Percentiles rank a stretch among this genome's conserved stretches.
These are phyloP conservation scores for Thielaviopsis punctulata DNA, from an alignment of 2,329 filamentous ascomycete genomes.

Conservation along the genomic window DNA sequence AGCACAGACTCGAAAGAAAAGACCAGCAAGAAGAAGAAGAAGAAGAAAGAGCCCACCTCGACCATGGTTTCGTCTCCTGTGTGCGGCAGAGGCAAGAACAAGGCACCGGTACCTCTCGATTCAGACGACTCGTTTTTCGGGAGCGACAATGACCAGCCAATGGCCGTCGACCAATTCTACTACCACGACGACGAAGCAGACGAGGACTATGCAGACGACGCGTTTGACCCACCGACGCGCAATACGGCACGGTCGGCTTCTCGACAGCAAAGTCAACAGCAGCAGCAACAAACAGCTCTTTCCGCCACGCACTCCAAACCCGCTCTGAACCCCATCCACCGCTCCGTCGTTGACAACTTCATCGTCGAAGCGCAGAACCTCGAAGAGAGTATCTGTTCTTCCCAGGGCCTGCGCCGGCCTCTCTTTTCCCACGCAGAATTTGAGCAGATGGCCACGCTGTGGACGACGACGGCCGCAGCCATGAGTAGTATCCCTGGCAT, in stretches of 20 bases:
- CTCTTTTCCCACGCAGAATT: conserved; percentile 55
- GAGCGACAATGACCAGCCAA: not conserved
- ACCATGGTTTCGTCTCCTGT: conserved; percentile 39
- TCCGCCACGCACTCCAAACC: conserved; percentile 41
- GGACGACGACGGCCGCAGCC: conserved; percentile 42
- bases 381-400: conserved; percentile 44
- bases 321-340: conserved; percentile 40
- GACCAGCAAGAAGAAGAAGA: conserved; percentile 20
- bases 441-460: conserved; percentile 54
- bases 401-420: conserved; percentile 35
- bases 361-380: conserved; percentile 41
- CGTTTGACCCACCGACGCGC: conserved; percentile 28
- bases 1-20: no score
- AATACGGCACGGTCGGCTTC: no score
- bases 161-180: conserved; percentile 19
- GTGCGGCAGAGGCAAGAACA: conserved; percentile 14
- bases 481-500: conserved; percentile 50
- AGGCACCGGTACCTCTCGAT: conserved; percentile 13
- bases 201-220: conserved; percentile 20
- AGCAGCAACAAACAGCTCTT: conserved; percentile 18
- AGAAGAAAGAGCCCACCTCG: conserved; percentile 20
- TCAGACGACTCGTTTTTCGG: conserved; percentile 9
- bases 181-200: not conserved
- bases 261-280: not conserved
- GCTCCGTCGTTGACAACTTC: conserved; percentile 47